Percentiles rank a stretch among this genome's conserved stretches.
phyloP scores from a whole-genome alignment of 2,329 filamentous ascomycete species.

The Penicillium sp. region DNA sequence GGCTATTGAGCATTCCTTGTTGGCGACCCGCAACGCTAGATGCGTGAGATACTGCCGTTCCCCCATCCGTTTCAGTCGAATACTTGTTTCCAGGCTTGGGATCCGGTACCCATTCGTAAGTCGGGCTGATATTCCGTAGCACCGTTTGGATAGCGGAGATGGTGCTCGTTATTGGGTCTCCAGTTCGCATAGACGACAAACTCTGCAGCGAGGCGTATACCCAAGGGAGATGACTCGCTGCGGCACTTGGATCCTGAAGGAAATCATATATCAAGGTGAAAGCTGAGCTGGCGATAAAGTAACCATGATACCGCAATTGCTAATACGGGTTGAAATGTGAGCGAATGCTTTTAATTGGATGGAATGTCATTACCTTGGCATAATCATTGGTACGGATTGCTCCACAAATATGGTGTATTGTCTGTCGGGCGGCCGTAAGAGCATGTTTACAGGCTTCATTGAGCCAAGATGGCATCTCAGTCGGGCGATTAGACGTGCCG shows the following conservation, averaged over 20 bases:
- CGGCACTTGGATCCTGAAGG: slow-evolving; percentile 39
- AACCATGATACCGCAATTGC: slow-evolving; percentile 48
- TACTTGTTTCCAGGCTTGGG: not conserved
- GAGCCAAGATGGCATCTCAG: slow-evolving; percentile 39
- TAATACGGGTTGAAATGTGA: slow-evolving; percentile 12
- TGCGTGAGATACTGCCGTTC: not conserved
- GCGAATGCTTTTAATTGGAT: not conserved
- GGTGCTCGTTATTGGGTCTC: slow-evolving; percentile 28
- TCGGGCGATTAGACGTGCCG: slow-evolving; percentile 16
- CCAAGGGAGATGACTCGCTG: slow-evolving; percentile 44
- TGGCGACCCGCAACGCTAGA: not conserved
- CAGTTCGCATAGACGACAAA: slow-evolving; percentile 37
- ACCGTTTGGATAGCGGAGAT: slow-evolving; percentile 35
- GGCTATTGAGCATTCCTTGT: not conserved
- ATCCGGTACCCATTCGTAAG: slow-evolving; percentile 28
- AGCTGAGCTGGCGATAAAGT: slow-evolving; percentile 44
- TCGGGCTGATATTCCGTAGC: slow-evolving; percentile 30
- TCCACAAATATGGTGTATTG: slow-evolving; percentile 43
- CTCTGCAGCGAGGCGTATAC: slow-evolving; percentile 40
- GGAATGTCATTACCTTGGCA: slow-evolving; percentile 34
- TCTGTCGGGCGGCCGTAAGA: slow-evolving; percentile 42
- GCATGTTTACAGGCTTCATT: slow-evolving; percentile 47
- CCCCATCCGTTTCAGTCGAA: not conserved
- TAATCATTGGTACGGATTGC: slow-evolving; percentile 42
- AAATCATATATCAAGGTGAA: slow-evolving; percentile 47